These are phyloP conservation scores for Casuarina glauca DNA, from an alignment of 306 rosid genomes.

Conservation along the genomic window DNA sequence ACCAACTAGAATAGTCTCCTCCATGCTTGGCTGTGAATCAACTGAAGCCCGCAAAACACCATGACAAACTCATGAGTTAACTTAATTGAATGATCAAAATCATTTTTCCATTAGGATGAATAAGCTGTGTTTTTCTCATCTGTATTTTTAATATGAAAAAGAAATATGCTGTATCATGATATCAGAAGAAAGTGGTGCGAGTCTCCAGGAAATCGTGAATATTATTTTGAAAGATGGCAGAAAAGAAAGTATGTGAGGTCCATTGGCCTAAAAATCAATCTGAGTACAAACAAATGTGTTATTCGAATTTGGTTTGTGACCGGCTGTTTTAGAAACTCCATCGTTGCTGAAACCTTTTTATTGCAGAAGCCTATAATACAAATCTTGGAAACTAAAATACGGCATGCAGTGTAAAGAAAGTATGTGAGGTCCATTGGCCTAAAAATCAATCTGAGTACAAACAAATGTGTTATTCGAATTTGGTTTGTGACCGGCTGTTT, in stretches of 20 bases:
- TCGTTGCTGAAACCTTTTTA: neutral
- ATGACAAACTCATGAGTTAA: neutral
- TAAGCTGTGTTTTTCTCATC: neutral
- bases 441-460: neutral
- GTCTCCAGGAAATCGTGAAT: too few species aligned
- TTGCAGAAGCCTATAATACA: neutral
- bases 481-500: neutral
- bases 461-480: neutral
- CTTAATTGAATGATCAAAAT: neutral
- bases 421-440: too few species aligned
- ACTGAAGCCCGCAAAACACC: conserved; percentile 55
- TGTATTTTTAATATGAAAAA: neutral
- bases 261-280: too few species aligned
- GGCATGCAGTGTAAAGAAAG: neutral
- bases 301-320: neutral
- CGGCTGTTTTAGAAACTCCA: neutral
- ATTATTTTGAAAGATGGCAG: too few species aligned
- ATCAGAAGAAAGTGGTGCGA: too few species aligned
- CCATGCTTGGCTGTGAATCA: conserved; percentile 89
- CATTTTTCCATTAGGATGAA: neutral
- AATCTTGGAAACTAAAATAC: neutral
- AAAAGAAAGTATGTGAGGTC: too few species aligned
- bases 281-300: neutral
- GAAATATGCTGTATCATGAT: too few species aligned
- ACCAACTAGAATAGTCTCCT: conserved; percentile 91